These are phyloP conservation scores for Aspergillus luchuensis DNA, from an alignment of 2,329 filamentous ascomycete genomes.

Conservation along the genomic window DNA sequence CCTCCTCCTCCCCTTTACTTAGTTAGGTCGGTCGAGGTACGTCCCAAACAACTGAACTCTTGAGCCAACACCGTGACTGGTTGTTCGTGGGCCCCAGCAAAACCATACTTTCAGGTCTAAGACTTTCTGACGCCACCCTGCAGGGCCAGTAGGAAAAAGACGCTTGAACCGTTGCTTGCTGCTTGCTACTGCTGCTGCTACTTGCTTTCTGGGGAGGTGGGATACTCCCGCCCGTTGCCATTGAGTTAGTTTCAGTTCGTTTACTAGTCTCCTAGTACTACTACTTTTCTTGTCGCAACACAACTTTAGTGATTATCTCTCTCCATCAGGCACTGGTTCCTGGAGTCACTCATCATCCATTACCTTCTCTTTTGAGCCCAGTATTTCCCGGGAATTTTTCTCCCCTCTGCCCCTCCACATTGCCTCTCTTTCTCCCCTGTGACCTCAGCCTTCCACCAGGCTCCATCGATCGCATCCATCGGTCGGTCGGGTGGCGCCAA, in stretches of 20 bases:
- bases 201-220: not conserved
- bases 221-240: not conserved
- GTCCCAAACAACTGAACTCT: not conserved
- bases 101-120: too few relatives aligned
- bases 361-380: not conserved
- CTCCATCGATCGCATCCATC: constrained; percentile 12
- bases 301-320: not conserved
- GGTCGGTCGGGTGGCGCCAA: constrained; percentile 14
- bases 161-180: not conserved
- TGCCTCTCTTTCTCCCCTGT: not conserved
- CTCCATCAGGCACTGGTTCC: not conserved
- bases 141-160: not conserved
- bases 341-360: not conserved
- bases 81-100: not conserved
- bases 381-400: constrained; percentile 14
- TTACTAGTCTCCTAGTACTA: too few relatives aligned
- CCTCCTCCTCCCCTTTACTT: not conserved
- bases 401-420: constrained; percentile 8
- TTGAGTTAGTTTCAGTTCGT: not conserved
- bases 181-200: not conserved
- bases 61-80: not conserved
- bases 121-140: constrained; percentile 8
- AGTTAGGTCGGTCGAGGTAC: not conserved
- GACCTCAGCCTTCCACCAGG: constrained; percentile 2
- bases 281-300: not conserved